Evolutionary conservation across 179 eudicot species (phyloP), one percentile per base, ranked within the genome.

Genomic region (Amaranthus tricolor): DNA sequence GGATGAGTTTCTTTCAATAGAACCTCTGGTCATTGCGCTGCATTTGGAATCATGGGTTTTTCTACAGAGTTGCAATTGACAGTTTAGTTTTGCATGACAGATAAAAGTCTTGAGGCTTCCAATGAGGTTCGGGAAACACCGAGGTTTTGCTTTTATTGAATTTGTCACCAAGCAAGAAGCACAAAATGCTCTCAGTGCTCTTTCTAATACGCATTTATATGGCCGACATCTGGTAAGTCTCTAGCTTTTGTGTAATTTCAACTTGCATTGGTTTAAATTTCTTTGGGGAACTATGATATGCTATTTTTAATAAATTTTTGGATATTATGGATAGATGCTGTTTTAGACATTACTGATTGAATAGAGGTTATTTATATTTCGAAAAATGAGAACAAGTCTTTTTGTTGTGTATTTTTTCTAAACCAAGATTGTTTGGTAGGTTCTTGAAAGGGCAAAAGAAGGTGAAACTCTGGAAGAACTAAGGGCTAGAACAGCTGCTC

Each of bases 61-160:
- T 63, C 62, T 47, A 9, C 54, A 31, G 57, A 68, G 9, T 51
- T 21, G 13, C n/a, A 19, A 24, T 11, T 68, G 59, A 68, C 72
- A 13, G 19, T 21, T 13, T 51, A 21, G 15, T 51, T 54, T 70
- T 13, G 2, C 65, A 40, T 70, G 54, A 56, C 88, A 95, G 99
- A 82, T 95, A n/a, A 93, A 95, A 81, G 82, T 97, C 72, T 65
- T 95, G 59, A 87, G 96, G 84, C 86, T 95, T 75, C 98, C 99
- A 67, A 89, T 74, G 88, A 86, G 83, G 77, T 82, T 81, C 17
- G 97, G 95, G 69, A 88, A 91, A 80, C 98, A 95, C 72, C 87
- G 99, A 83, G 98, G 99, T 12, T 95, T 93, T 86, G 99, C 92
- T 19, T 95, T 95, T 71, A 96, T 95, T 48, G 98, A 93, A 84